Evolutionary conservation across 2,329 filamentous ascomycete species (phyloP), one percentile per base, ranked within the genome.

Genomic region (Drechslerella dactyloides): DNA sequence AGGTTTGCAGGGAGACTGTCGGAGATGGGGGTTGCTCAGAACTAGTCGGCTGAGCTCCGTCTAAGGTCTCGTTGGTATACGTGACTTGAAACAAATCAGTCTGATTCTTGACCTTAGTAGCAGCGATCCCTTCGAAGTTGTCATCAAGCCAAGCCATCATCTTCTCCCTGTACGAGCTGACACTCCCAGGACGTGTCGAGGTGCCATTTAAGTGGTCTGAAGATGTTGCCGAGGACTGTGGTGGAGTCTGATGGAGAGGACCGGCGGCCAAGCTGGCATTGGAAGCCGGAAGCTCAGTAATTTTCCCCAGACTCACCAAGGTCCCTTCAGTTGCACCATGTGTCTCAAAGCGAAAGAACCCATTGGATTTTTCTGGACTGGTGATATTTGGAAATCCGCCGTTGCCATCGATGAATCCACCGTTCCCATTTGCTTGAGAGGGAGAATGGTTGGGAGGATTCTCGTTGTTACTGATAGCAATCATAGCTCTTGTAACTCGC

Each of bases 401-500:
- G n/a, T n/a, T 37, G 35, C 7, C 40, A 44, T 44, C n/a, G 17
- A n/a, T n/a, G 17, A 37, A 37, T 37, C 7, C 15, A 37, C 7
- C 33, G 7, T 19, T 35, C 7, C 5, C 7, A 6, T 23, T 15
- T 13, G 46, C 11, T 46, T 1, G 17, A 8, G 6, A 46, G 6
- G 2, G 2, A 44, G 3, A 3, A 7, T 19, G 6, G 2, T 52
- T 57, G 30, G 35, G 57, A 19, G 40, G 40, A 24, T 69, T 24
- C 19, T 53, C 40, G 4, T 33, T 65, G 1, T 27, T 51, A 24
- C 65, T 15, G 3, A 72, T 72, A 2, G 68, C 55, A 15, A 72
- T 21, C 68, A 72, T 65, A 17, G 60, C 55, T 57, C 68, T 23
- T 19, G 68, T 72, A 4, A 65, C 60, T 30, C 68, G 13, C n/a